Base-by-base conservation (phyloP, 2,329 filamentous ascomycete genomes). In the Exophiala bonariae region DNA sequence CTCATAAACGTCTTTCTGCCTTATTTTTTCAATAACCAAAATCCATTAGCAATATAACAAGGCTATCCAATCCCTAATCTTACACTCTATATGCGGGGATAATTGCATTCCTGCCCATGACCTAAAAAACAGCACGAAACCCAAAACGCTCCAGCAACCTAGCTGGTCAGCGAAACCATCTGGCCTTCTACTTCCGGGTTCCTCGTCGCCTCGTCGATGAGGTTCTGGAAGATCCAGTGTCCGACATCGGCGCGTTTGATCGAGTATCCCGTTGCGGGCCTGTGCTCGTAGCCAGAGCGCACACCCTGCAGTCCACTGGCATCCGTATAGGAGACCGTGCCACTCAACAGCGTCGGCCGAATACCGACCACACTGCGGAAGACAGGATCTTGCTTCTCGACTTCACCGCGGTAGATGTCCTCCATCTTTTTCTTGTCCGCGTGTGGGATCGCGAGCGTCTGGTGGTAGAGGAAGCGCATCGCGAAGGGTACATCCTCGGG, bases 341-440 rank as follows among this genome's bases (percentile, higher is more conserved):
- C 65, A 20, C 39, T 51, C 41, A 71, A 53, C 30, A 69, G 53
- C 10, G 61, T 66, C 3, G 66, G 65, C 10, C 66, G 58, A n/a
- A 67, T 49, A 13, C 68, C 58, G 2, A 63, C 60, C 47, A 60
- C 47, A 41, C 30, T 60, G 34, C 38, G 38, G 31, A 55, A 56
- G 22, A 56, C 26, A 22, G 44, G 43, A 44, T 68, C 64, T 59
- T 64, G 67, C 63, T 49, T 17, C 7, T 42, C 44, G 60, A 58
- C 45, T 16, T 54, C 17, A 60, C 60, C n/a, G 54, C 61, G 41
- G 58, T 59, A 48, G 63, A 58, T 28, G 63, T 23, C 47, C 47
- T 71, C 68, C 66, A 70, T 70, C 3, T 59, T 54, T 45, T 48
- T 54, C 59, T 71, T 71, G 47, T 71, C 68, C 5, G 9, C 20